A percentile compares a stretch with the other conserved stretches of the same genome.
Conservation (phyloP, 208 protist species). For the Trypanosomatidae sp. region DNA sequence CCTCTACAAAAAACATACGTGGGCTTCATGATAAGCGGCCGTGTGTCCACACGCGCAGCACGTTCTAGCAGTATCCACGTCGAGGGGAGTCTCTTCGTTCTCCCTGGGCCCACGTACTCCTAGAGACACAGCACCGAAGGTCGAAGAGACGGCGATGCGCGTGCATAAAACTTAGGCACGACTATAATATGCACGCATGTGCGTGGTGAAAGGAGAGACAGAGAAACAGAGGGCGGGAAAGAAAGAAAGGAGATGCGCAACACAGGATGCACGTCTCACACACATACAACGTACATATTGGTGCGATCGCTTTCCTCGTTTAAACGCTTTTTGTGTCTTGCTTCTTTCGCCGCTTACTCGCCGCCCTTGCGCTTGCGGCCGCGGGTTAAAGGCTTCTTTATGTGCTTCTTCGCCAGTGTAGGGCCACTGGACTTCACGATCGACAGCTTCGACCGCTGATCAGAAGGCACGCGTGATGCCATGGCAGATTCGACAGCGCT, state of each 20-base stretch:
- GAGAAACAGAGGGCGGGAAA: neutral
- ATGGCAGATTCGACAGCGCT: constrained; percentile 78
- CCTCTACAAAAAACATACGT: neutral
- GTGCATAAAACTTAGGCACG: too few species aligned
- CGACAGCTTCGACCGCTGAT: constrained; percentile 85
- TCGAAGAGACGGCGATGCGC: neutral
- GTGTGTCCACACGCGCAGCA: neutral
- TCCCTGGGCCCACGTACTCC: neutral
- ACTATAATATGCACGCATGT: neutral
- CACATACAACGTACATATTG: neutral
- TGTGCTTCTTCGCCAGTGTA: constrained; percentile 62
- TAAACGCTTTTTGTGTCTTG: neutral
- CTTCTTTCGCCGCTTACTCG: neutral
- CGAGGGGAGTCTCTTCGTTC: neutral
- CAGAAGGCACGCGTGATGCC: constrained; percentile 85
- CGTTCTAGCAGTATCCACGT: neutral
- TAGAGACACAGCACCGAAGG: neutral
- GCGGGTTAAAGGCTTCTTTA: constrained; percentile 88
- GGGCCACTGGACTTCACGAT: constrained; percentile 63
- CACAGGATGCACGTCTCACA: neutral
- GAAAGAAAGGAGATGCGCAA: neutral
- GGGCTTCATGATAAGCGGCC: neutral
- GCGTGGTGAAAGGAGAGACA: neutral
- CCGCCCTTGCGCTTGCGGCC: constrained; percentile 61
- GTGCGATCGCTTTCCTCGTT: neutral